Base-by-base conservation (phyloP, 345 rosid species). In the Erucastrum elatum region DNA sequence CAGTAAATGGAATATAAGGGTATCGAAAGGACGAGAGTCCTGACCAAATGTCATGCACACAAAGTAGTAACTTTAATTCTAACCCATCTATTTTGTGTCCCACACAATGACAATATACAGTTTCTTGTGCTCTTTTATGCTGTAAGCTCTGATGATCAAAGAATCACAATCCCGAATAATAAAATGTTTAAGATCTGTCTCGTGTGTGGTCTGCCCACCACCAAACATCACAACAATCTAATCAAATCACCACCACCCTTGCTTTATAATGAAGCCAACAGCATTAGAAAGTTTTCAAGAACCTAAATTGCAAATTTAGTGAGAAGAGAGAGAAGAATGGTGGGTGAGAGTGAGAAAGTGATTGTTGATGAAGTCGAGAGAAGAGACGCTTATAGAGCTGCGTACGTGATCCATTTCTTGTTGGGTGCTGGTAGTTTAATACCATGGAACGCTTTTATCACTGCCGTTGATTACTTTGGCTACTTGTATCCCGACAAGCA, bases 361-460 rank as follows among this genome's bases (percentile, higher is more conserved):
- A 46, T 11, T 15, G 56, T 69, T 49, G 69, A 66, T 58, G 77
- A 71, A 68, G 65, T 35, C 17, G 87, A 82, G 61, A 86, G 78
- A 82, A 11, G 11, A 37, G 97, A 92, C 82, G 71, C 87, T 63
- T 92, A 71, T 84, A 90, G 77, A 83, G 75, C 87, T 30, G 97
- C 96, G 37, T 94, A 92, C 72, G 76, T 86, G 71, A 88, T 92
- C 77, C 96, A 94, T 84, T 92, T 91, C 87, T 78, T 94, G 77
- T 89, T 94, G 35, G 99, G 99, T 59, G 96, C 93, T 13, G 98
- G 97, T 39, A 92, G 91, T 85, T 86, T 94, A 80, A 94, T 91
- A 76, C 99, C 99, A 1, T 94, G 99, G 98, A 94, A 94, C 77
- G 88, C 94, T 72, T 91, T 88, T 56, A 94, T 94, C 84, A 94